These are phyloP conservation scores for Saccharomyces pastorianus DNA, from an alignment of 1,139 yeast species.

Conservation along the genomic window DNA sequence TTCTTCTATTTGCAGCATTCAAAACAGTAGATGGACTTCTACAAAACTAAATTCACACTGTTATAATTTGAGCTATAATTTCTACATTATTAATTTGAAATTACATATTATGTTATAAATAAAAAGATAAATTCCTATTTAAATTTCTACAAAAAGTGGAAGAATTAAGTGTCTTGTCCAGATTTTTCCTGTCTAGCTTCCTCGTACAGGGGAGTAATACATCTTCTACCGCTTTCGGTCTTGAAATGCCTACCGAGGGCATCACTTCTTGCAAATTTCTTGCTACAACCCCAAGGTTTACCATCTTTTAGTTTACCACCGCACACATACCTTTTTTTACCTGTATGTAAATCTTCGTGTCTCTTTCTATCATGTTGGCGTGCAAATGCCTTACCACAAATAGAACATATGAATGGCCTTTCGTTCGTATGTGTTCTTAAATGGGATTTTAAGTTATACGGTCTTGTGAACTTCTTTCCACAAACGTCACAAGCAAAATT, in stretches of 20 bases:
- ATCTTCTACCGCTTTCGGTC: constrained; percentile 83
- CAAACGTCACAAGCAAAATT: constrained; percentile 78
- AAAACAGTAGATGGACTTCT: not conserved
- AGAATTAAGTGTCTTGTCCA: constrained; percentile 1
- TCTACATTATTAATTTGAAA: not conserved
- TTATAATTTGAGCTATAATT: not conserved
- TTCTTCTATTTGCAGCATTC: not conserved
- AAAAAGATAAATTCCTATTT: not conserved
- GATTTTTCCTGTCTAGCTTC: constrained; percentile 46
- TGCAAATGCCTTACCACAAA: constrained; percentile 92
- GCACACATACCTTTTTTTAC: constrained; percentile 83
- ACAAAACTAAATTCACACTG: not conserved
- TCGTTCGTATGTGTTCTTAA: constrained; percentile 90
- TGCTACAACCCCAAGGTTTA: constrained; percentile 80
- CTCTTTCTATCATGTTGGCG: constrained; percentile 91
- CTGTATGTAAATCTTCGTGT: constrained; percentile 88
- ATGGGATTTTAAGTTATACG: constrained; percentile 87
- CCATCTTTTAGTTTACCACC: constrained; percentile 54
- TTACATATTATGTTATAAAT: not conserved
- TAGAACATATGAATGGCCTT: constrained; percentile 76
- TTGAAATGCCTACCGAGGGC: constrained; percentile 90
- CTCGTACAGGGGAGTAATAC: constrained; percentile 66
- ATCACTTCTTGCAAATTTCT: constrained; percentile 90
- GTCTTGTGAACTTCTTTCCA: constrained; percentile 80
- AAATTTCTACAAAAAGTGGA: not conserved